Evolutionary conservation across 306 rosid species (phyloP), one percentile per base, ranked within the genome.

Genomic region (Cyclanthera cordifolia): DNA sequence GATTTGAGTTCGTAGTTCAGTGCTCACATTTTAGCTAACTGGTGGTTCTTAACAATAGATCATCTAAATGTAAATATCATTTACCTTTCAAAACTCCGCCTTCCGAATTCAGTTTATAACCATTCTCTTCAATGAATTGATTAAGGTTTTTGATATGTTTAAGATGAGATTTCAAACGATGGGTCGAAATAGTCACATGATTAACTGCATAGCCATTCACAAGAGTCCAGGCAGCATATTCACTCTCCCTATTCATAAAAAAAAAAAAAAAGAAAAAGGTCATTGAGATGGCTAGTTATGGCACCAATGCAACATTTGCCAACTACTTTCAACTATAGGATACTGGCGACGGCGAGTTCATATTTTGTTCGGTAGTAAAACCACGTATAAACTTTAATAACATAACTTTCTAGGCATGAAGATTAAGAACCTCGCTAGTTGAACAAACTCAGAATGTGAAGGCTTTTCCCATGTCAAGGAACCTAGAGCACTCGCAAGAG

Each of bases 171-270:
- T 84, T 89, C 81, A 93, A 82, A 53, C 70, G 85, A 76, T 93
- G 98, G 70, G 90, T 61, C 23, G 96, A 93, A 71, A 93, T 87
- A 3, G 98, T 93, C 41, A 83, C 89, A 79, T 93, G 98, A 83
- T 89, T 93, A 69, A 93, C 55, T 14, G 96, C 98, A 78, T 86
- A 79, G 13, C 98, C 98, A 72, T 93, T 93, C 76, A 87, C 96
- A 54, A 93, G 82, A 52, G 95, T 89, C 98, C 96, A 93, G 17
- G 98, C 98, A 59, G 98, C 96, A 84, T 93, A 93, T 76, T 93
- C 98, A 63, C 98, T 93, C 71, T 93, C 98, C 72, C 98, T 93
- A 37, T 7, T 34, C 3, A 74, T 57, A 69, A 73, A 74, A 75
- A 70, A 67, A 14, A 49, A 45, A 32, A 28, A 21, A 67, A 37